Evolutionary conservation across 2,329 filamentous ascomycete species (phyloP).

Genomic region (Aspergillus latus): DNA sequence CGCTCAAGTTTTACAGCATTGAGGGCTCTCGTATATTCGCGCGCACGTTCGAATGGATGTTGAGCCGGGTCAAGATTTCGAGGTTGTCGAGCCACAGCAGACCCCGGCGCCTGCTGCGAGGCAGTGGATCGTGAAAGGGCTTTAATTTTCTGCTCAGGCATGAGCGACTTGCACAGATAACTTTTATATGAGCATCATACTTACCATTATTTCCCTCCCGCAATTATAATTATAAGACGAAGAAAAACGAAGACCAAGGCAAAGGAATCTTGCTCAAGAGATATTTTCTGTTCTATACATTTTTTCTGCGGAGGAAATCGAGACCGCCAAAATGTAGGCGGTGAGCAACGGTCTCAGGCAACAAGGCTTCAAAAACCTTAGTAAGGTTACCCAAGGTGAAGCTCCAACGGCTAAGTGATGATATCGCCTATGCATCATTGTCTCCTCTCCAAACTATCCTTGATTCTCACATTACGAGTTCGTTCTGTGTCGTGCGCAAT

Average conservation of each 20-base stretch:
- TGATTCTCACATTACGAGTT: slow-evolving; percentile 1
- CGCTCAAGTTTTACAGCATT: slow-evolving; percentile 91
- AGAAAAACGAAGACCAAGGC: slow-evolving; percentile 5
- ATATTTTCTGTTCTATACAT: slow-evolving; percentile 19
- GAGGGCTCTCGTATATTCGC: slow-evolving; percentile 76
- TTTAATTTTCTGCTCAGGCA: slow-evolving; percentile 55
- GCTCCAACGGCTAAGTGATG: slow-evolving; percentile 24
- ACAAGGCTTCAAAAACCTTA: slow-evolving; percentile 1
- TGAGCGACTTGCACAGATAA: slow-evolving; percentile 14
- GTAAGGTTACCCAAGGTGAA: slow-evolving; percentile 15
- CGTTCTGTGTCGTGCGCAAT: not conserved
- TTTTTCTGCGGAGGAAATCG: slow-evolving; percentile 28
- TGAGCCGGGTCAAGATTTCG: slow-evolving; percentile 72
- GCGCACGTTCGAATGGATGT: slow-evolving; percentile 85
- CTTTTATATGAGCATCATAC: slow-evolving; percentile 10
- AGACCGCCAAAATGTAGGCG: slow-evolving; percentile 35
- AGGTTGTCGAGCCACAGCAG: slow-evolving; percentile 46
- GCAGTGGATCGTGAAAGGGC: slow-evolving; percentile 48
- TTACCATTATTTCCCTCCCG: slow-evolving; percentile 31
- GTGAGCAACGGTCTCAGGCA: slow-evolving; percentile 28
- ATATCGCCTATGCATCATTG: slow-evolving; percentile 17
- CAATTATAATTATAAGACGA: slow-evolving; percentile 13
- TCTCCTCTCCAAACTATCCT: slow-evolving; percentile 9
- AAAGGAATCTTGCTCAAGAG: slow-evolving; percentile 1
- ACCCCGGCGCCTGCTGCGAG: slow-evolving; percentile 50